Conservation (phyloP, 305 asterid genomes). For the Fraxinus paxiana region DNA sequence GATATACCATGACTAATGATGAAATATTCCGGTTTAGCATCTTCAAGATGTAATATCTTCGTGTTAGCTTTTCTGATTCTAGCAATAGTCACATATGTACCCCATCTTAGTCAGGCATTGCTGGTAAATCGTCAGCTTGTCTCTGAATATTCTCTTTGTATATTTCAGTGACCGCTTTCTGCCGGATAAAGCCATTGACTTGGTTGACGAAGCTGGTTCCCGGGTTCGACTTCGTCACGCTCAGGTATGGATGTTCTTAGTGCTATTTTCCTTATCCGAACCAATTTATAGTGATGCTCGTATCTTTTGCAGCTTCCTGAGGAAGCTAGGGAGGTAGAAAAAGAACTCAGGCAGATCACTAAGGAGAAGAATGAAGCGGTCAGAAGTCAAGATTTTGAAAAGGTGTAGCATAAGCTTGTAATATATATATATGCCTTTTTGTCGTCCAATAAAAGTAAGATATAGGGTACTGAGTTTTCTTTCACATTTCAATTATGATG, state of each 20-base stretch:
- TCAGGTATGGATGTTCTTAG: constrained; percentile 50
- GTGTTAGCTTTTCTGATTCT: not conserved
- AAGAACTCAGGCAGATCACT: constrained; percentile 88
- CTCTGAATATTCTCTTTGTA: constrained; percentile 17
- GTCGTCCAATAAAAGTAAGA: not conserved
- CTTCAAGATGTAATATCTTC: not conserved
- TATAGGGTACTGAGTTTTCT: not conserved
- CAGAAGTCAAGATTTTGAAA: constrained; percentile 85
- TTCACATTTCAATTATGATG: not conserved
- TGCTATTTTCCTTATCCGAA: not conserved
- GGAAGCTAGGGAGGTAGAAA: constrained; percentile 96
- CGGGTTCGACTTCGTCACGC: constrained; percentile 97
- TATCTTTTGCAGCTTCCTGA: constrained; percentile 68
- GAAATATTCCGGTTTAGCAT: not conserved
- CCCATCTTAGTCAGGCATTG: not conserved
- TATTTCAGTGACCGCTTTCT: constrained; percentile 84
- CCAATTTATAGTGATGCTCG: constrained; percentile 13
- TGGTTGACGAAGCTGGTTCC: constrained; percentile 97
- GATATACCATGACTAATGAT: not conserved
- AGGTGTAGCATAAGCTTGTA: constrained; percentile 37
- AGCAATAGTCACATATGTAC: not conserved
- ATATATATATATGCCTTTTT: not conserved
- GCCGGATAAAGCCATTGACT: constrained; percentile 96
- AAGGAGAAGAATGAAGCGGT: constrained; percentile 94
- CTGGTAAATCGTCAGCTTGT: not conserved